Conservation (phyloP, 2,329 filamentous ascomycete species). For the Fusarium avenaceum region DNA sequence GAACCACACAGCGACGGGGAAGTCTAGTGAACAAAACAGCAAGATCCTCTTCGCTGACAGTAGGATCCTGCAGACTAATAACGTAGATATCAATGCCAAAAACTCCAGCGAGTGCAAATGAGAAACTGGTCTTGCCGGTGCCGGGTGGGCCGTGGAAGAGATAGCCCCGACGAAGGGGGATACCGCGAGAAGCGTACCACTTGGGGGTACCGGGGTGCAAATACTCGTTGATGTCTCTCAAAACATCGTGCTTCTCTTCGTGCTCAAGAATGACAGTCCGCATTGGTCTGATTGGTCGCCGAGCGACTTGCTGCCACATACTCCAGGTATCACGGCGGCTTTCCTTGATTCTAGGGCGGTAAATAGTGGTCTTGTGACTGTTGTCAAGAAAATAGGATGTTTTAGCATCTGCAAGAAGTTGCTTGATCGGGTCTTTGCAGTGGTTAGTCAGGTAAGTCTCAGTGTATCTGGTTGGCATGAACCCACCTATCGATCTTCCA, state of each 20-base stretch:
- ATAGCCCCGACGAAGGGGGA: conserved; percentile 82
- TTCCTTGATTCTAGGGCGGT: conserved; percentile 64
- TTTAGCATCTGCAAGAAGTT: conserved; percentile 67
- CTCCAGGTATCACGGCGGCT: conserved; percentile 60
- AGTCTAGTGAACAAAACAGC: conserved; percentile 70
- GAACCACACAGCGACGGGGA: conserved; percentile 73
- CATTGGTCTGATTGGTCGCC: conserved; percentile 77
- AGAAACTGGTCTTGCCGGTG: conserved; percentile 79
- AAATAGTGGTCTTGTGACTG: conserved; percentile 70
- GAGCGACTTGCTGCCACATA: conserved; percentile 69
- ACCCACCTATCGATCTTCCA: conserved; percentile 59
- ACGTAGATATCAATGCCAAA: conserved; percentile 77
- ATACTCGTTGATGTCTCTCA: conserved; percentile 83
- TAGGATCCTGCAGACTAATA: conserved; percentile 68
- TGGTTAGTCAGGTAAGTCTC: neutral
- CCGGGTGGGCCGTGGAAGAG: conserved; percentile 82
- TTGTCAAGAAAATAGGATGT: conserved; percentile 65
- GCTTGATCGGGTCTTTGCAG: conserved; percentile 64
- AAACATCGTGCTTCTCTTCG: conserved; percentile 73
- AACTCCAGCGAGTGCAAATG: conserved; percentile 74
- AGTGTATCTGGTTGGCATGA: neutral
- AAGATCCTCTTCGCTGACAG: conserved; percentile 73
- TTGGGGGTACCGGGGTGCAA: conserved; percentile 76
- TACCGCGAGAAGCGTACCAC: conserved; percentile 82
- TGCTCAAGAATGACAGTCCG: conserved; percentile 80